These are phyloP conservation scores for Candida smagusa DNA, from an alignment of 1,139 yeast species.

Conservation along the genomic window DNA sequence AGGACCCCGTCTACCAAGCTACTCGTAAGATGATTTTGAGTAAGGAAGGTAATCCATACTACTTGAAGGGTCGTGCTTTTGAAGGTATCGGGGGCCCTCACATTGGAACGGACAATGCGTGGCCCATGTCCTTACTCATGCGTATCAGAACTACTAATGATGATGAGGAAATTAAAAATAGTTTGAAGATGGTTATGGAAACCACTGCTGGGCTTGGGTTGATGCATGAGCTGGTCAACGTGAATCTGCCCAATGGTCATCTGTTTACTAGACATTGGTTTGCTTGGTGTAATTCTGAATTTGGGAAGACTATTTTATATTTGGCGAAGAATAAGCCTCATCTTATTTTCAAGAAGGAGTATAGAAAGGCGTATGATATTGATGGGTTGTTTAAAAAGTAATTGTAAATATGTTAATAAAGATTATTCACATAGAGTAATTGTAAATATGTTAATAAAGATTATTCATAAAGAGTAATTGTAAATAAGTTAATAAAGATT, in stretches of 20 bases:
- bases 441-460: neutral
- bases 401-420: neutral
- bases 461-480: neutral
- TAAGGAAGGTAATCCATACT: slow-evolving; percentile 76
- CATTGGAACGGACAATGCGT: slow-evolving; percentile 73
- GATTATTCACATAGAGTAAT: neutral
- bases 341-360: slow-evolving; percentile 54
- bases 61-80: slow-evolving; percentile 55
- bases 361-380: slow-evolving; percentile 25
- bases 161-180: slow-evolving; percentile 59
- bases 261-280: slow-evolving; percentile 79
- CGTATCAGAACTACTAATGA: slow-evolving; percentile 72
- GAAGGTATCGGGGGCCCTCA: slow-evolving; percentile 92
- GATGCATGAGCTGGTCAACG: slow-evolving; percentile 81
- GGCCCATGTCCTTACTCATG: slow-evolving; percentile 86
- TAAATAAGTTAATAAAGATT: too few species aligned
- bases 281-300: slow-evolving; percentile 92
- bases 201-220: slow-evolving; percentile 74
- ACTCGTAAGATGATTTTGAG: slow-evolving; percentile 75
- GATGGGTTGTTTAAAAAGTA: slow-evolving; percentile 15
- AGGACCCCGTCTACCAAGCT: slow-evolving; percentile 66
- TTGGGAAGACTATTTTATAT: slow-evolving; percentile 78
- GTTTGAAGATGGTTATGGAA: slow-evolving; percentile 50
- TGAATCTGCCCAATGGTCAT: slow-evolving; percentile 47
- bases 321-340: slow-evolving; percentile 74